Evolutionary conservation across 768 basidiomycete species (phyloP).

Genomic region (Russula sp.): DNA sequence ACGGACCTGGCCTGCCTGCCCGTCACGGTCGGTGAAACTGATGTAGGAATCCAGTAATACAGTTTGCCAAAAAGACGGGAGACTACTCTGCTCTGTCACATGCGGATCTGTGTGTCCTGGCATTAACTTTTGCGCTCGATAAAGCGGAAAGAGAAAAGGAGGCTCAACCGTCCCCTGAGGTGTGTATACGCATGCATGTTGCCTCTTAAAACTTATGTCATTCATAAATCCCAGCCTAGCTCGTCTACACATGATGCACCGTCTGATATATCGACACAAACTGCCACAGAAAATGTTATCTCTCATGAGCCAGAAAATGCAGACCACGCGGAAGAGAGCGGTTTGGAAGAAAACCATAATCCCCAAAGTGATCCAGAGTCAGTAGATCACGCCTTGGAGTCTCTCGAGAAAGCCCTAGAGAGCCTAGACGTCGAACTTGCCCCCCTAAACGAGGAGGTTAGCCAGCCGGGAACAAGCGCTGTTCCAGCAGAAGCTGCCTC

Average conservation of each 20-base stretch:
- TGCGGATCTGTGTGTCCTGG: constrained; percentile 86
- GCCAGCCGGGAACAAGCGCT: not conserved
- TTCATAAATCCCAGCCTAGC: constrained; percentile 2
- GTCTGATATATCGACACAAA: not conserved
- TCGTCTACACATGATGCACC: not conserved
- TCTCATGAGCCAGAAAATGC: not conserved
- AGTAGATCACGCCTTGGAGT: constrained; percentile 23
- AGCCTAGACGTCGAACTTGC: constrained; percentile 13
- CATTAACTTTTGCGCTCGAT: constrained; percentile 77
- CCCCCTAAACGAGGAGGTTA: constrained; percentile 9
- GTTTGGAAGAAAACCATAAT: not conserved
- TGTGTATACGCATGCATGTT: constrained; percentile 21
- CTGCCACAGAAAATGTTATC: not conserved
- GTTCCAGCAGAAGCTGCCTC: not conserved
- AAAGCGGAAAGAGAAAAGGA: constrained; percentile 39
- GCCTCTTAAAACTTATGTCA: not conserved
- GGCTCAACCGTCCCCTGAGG: constrained; percentile 25
- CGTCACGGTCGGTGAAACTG: not conserved
- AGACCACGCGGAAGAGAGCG: not conserved
- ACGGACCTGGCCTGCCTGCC: constrained; percentile 22
- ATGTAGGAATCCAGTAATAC: constrained; percentile 56
- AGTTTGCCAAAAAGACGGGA: constrained; percentile 91
- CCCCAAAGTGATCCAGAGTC: not conserved
- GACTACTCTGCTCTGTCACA: constrained; percentile 90
- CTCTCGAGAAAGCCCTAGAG: constrained; percentile 2